Evolutionary conservation across 768 basidiomycete species (phyloP), one percentile per base, ranked within the genome.

Genomic region (Strobilomyces confusus): DNA sequence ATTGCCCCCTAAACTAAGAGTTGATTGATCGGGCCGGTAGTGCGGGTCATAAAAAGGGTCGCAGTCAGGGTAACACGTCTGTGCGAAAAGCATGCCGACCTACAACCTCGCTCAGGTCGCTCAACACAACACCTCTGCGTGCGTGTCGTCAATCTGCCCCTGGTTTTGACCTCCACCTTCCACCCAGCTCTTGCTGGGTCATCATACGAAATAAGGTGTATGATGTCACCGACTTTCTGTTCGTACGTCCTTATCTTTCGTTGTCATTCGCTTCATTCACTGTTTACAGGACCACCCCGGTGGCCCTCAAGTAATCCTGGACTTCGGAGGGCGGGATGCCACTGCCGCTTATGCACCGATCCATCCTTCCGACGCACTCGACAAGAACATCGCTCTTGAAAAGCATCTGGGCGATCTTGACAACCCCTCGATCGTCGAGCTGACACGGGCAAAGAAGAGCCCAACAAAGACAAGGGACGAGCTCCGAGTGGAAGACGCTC

Each of bases 321-420:
- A 82, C 63, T 89, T 92, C 61, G 93, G 82, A 9, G 95, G 95
- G 9, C 80, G 77, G 55, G 94, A 94, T 66, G 92, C 91, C n/a
- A 90, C 89, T 0, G 69, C 70, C 7, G 86, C 74, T 5, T 90
- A 86, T 64, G 79, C 87, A 56, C 87, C 89, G 6, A 90, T 97
- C 40, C 95, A 98, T 69, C 85, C 94, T 4, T 82, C 86, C 23
- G 86, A 89, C 58, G 84, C 89, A 19, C 79, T 95, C 44, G 80
- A 85, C 47, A 83, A 81, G 69, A 79, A 86, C 65, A 76, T 92
- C 19, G 79, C 84, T 11, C 70, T 73, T 15, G 82, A 85, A 25
- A 89, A 86, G 63, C 86, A 88, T 66, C 75, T 94, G 12, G 92
- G 92, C 1, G 63, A 74, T 4, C 73, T 95, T 26, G 79, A 82